Percentiles rank a stretch among this genome's conserved stretches.
Evolutionary conservation across 2,329 filamentous ascomycete genomes (phyloP).

Genomic region (Aspergillus proliferans): DNA sequence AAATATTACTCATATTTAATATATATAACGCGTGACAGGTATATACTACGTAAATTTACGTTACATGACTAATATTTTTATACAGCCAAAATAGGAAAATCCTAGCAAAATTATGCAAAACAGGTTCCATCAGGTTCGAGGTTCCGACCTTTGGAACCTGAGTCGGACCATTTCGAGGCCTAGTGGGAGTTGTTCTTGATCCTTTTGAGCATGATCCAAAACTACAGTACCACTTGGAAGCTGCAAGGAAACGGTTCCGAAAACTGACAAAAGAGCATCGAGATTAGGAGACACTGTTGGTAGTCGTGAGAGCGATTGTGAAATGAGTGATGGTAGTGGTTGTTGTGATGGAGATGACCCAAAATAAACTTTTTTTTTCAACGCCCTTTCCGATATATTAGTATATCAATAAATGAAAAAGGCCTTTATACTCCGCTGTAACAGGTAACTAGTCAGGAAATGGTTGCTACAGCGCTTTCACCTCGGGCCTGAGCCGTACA

Average conservation of each 20-base stretch:
- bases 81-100: neutral
- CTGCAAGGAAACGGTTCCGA: neutral
- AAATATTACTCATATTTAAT: neutral
- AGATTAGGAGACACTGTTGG: neutral
- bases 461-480: neutral
- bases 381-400: neutral
- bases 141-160: neutral
- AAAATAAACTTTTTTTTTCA: neutral
- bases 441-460: neutral
- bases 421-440: neutral
- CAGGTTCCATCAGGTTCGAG: neutral
- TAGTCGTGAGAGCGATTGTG: neutral
- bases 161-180: neutral
- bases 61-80: neutral
- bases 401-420: neutral
- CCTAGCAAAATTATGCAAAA: neutral
- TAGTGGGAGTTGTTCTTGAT: neutral
- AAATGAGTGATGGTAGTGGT: neutral
- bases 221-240: neutral
- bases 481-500: neutral
- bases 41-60: neutral
- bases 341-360: neutral
- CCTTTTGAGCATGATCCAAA: neutral
- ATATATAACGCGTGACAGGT: neutral
- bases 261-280: neutral